These are phyloP conservation scores for Ophiostoma pallidulum DNA, from an alignment of 2,329 filamentous ascomycete species.

Conservation along the genomic window DNA sequence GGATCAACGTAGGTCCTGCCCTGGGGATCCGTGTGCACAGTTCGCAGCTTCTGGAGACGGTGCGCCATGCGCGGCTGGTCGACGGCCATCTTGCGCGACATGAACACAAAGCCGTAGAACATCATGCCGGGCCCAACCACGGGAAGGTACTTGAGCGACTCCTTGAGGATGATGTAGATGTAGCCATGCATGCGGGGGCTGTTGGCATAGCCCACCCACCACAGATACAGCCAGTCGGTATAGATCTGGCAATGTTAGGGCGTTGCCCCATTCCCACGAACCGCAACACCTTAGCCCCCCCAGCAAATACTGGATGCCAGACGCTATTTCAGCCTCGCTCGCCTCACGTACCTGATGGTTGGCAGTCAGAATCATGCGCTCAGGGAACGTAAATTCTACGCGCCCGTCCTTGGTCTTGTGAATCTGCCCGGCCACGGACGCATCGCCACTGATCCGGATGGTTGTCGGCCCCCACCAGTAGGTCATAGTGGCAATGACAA, in stretches of 20 bases:
- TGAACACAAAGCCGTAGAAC: conserved; percentile 84
- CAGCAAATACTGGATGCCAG: too few species aligned
- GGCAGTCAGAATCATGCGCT: conserved; percentile 72
- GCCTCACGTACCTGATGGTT: too few species aligned
- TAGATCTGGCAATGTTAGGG: too few species aligned
- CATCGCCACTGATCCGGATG: conserved; percentile 75
- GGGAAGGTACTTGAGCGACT: conserved; percentile 73
- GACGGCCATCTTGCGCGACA: conserved; percentile 79
- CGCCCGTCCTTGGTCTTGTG: conserved; percentile 59
- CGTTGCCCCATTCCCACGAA: too few species aligned
- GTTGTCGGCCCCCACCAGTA: conserved; percentile 81
- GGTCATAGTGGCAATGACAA: conserved; percentile 69
- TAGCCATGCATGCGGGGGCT: conserved; percentile 68
- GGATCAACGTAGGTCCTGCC: conserved; percentile 55
- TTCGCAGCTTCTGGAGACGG: conserved; percentile 61
- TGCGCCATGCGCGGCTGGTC: conserved; percentile 69
- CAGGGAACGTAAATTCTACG: conserved; percentile 69
- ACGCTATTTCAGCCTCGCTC: too few species aligned
- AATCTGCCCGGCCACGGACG: conserved; percentile 67
- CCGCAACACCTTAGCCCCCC: too few species aligned
- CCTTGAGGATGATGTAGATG: conserved; percentile 84
- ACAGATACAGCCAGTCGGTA: conserved; percentile 85
- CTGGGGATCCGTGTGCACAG: conserved; percentile 40
- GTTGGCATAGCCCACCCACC: conserved; percentile 86
- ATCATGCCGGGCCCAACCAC: conserved; percentile 72